Conservation (phyloP, 2,329 filamentous ascomycete genomes). For the Pleoardoris graminearum region DNA sequence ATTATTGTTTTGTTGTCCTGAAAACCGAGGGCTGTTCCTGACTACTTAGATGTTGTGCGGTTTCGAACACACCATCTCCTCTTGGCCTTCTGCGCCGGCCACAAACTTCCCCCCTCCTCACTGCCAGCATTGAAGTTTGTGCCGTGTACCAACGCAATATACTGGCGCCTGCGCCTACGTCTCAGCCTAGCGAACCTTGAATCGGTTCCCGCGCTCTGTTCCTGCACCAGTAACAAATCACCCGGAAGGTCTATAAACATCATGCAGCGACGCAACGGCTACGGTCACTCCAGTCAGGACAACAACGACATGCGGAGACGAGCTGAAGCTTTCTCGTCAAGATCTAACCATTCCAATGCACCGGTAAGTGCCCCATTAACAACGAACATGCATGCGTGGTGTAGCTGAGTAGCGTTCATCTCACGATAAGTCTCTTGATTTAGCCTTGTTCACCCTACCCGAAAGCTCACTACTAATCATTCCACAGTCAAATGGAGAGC, state of each 20-base stretch:
- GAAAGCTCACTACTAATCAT: not conserved
- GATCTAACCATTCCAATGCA: not conserved
- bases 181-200: no score
- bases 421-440: not conserved
- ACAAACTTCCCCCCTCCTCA: no score
- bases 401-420: not conserved
- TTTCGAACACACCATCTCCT: no score
- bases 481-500: not conserved
- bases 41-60: no score
- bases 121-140: no score
- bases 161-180: no score
- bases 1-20: no score
- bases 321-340: not conserved
- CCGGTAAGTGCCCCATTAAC: not conserved
- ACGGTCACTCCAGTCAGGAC: not conserved
- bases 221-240: not conserved
- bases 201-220: not conserved
- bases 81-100: no score
- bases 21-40: no score
- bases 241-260: not conserved
- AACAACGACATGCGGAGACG: not conserved
- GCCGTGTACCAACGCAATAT: no score
- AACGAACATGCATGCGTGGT: not conserved
- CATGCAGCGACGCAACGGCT: not conserved
- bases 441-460: no score